phyloP scores from a whole-genome alignment of 805 yeast species.

The Yamadazyma endophytica region DNA sequence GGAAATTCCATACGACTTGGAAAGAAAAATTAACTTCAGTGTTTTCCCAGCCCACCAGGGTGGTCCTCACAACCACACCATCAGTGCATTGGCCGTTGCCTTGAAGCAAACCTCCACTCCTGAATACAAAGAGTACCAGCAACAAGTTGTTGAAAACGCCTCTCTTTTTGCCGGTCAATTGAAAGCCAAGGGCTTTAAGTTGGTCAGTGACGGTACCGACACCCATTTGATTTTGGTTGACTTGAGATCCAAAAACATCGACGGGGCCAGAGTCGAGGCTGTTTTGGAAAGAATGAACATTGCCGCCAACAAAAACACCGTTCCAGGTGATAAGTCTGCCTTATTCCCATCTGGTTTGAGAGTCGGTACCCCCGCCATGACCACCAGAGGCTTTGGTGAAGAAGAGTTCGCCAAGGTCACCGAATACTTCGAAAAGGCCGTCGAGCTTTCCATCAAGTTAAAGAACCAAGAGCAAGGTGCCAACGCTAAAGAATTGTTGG shows the following conservation, averaged over 20 bases:
- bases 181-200: slow-evolving; percentile 65
- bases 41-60: slow-evolving; percentile 99
- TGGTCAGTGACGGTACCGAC: slow-evolving; percentile 95
- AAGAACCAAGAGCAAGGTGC: slow-evolving; percentile 57
- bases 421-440: slow-evolving; percentile 75
- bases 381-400: slow-evolving; percentile 92
- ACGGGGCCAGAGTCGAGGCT: slow-evolving; percentile 96
- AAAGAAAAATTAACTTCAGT: slow-evolving; percentile 92
- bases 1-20: slow-evolving; percentile 86
- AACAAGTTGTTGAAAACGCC: slow-evolving; percentile 85
- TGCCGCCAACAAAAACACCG: slow-evolving; percentile 95
- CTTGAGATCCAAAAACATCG: slow-evolving; percentile 84
- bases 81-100: slow-evolving; percentile 95
- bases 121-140: slow-evolving; percentile 87
- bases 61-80: slow-evolving; percentile 99
- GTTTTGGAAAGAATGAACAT: slow-evolving; percentile 92
- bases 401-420: slow-evolving; percentile 80
- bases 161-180: slow-evolving; percentile 75
- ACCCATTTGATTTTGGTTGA: slow-evolving; percentile 93
- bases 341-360: slow-evolving; percentile 96
- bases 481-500: slow-evolving; percentile 53
- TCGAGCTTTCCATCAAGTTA: slow-evolving; percentile 57
- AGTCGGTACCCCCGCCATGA: slow-evolving; percentile 98
- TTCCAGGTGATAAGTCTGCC: slow-evolving; percentile 97
- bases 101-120: slow-evolving; percentile 89